Evolutionary conservation across 768 basidiomycete species (phyloP).

Genomic region (Myochromella boudieri): DNA sequence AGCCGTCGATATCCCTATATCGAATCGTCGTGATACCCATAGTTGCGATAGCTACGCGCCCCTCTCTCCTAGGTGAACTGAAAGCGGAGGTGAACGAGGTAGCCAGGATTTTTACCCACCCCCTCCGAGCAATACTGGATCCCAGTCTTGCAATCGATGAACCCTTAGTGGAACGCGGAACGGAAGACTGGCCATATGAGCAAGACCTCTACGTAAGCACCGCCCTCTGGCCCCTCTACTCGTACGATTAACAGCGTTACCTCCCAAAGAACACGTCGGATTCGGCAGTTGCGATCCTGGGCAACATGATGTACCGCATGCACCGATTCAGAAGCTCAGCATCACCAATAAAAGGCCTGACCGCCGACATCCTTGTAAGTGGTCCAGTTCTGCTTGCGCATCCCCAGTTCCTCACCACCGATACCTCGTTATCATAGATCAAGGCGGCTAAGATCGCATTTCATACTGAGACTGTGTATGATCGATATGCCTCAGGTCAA

Average conservation of each 20-base stretch:
- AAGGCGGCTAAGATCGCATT: conserved; percentile 70
- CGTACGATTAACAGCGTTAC: not conserved
- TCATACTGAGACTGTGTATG: conserved; percentile 45
- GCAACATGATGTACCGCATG: conserved; percentile 65
- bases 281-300: conserved; percentile 43
- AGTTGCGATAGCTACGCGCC: conserved; percentile 64
- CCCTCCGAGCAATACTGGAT: conserved; percentile 70
- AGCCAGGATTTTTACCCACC: conserved; percentile 76
- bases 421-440: conserved; percentile 40
- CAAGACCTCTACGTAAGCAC: conserved; percentile 65
- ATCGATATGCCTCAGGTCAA: conserved; percentile 59
- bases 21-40: conserved; percentile 78
- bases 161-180: conserved; percentile 55
- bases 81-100: conserved; percentile 68
- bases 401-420: not conserved
- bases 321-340: conserved; percentile 79
- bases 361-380: conserved; percentile 77
- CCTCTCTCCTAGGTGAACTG: conserved; percentile 49
- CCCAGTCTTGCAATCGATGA: conserved; percentile 46
- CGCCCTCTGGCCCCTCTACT: not conserved
- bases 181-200: conserved; percentile 81
- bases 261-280: conserved; percentile 56
- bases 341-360: conserved; percentile 83
- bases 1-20: conserved; percentile 68
- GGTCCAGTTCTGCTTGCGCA: not conserved